Evolutionary conservation across 2,329 filamentous ascomycete species (phyloP), one percentile per base, ranked within the genome.

Genomic region (Daldinia eschscholtzii): DNA sequence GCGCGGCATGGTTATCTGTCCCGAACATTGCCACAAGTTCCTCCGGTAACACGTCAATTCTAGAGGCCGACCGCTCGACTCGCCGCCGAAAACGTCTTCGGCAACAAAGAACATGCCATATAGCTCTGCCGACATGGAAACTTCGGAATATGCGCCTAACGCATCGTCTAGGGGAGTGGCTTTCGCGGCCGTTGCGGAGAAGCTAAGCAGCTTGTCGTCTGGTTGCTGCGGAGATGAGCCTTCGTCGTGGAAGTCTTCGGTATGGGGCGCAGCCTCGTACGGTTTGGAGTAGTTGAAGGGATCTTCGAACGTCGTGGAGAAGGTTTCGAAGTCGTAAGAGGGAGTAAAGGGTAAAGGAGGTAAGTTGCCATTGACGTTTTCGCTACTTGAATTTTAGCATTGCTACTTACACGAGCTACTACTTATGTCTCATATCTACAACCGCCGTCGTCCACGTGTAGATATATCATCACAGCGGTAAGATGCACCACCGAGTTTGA

Each of bases 21-120:
- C 95, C 0, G 93, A 95, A 73, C 97, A 97, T 81, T 98, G 94
- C 85, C 97, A 98, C 53, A 98, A 84, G 76, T 98, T 98, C 57
- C 95, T 89, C 48, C 95, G 91, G 79, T 98, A 98, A 84, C 95
- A 98, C 0, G 95, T 98, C 78, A 98, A 82, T 81, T 98, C 95
- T 57, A 91, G 86, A 0, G 91, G 90, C 4, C 89, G 82, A 7
- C 85, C 85, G 2, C 82, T 79, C 52, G 81, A 84, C 57, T 88
- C 83, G 81, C 88, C 80, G 79, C 89, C 79, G 83, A 93, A 94
- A 4, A 93, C 92, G 74, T 93, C 92, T 78, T 95, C 92, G 50
- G 92, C 92, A 28, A 95, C 87, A 77, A 94, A 94, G 84, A 95
- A 95, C 92, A 95, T 94, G 85, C 92, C 92, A 76, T 93, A 92